Evolutionary conservation across 2,329 filamentous ascomycete species (phyloP).

Genomic region (Didymella sp.): DNA sequence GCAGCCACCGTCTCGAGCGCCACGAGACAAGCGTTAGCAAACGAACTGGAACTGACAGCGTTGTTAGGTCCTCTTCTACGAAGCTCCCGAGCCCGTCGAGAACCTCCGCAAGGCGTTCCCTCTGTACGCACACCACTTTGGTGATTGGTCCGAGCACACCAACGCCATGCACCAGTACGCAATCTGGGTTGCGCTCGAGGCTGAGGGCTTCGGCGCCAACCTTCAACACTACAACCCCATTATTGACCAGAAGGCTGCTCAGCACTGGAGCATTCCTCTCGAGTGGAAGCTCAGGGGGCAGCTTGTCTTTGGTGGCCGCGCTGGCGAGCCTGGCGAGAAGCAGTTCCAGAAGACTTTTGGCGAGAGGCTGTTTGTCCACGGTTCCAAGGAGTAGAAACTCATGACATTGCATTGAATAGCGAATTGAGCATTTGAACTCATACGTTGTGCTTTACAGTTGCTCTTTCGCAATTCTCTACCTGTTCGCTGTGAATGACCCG

Average conservation of each 20-base stretch:
- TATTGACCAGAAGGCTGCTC: constrained; percentile 73
- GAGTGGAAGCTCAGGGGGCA: constrained; percentile 82
- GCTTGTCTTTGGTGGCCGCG: constrained; percentile 77
- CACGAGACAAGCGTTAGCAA: not conserved
- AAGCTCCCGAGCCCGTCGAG: constrained; percentile 73
- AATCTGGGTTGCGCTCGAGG: constrained; percentile 81
- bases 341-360: constrained; percentile 67
- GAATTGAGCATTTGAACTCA: constrained; percentile 10
- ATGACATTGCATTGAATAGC: not conserved
- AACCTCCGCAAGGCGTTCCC: constrained; percentile 72
- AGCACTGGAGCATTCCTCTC: constrained; percentile 72
- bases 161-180: constrained; percentile 83
- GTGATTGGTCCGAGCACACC: constrained; percentile 76
- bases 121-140: constrained; percentile 80
- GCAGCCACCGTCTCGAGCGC: not conserved
- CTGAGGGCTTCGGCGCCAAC: constrained; percentile 85
- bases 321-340: constrained; percentile 67
- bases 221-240: constrained; percentile 94
- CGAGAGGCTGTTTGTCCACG: constrained; percentile 61
- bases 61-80: constrained; percentile 80
- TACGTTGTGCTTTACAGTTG: not conserved
- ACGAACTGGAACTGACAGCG: constrained; percentile 18
- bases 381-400: constrained; percentile 38
- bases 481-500: not conserved
- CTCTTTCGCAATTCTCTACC: not conserved